phyloP scores from a whole-genome alignment of 2,329 filamentous ascomycete genomes.

The Apiospora rasikravindrae region DNA sequence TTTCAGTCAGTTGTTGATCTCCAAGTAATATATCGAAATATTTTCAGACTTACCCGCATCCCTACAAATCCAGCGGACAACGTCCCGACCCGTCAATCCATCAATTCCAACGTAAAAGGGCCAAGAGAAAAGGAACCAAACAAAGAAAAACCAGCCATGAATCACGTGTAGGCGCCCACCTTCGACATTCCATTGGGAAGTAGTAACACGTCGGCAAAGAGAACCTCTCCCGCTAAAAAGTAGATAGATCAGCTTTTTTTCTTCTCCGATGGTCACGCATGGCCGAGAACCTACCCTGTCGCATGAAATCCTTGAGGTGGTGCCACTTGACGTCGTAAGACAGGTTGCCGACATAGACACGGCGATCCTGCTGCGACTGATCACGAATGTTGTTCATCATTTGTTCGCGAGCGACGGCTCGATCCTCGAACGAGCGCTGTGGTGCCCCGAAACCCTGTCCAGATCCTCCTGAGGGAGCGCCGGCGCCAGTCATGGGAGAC shows the following conservation, averaged over 20 bases:
- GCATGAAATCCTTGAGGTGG: slow-evolving; percentile 99
- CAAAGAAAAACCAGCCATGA: slow-evolving; percentile 83
- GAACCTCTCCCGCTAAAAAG: slow-evolving; percentile 88
- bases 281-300: slow-evolving; percentile 77
- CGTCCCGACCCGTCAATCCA: slow-evolving; percentile 99
- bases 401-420: slow-evolving; percentile 82
- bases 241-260: slow-evolving; percentile 44
- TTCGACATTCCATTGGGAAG: slow-evolving; percentile 99
- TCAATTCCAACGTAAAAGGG: slow-evolving; percentile 78
- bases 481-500: slow-evolving; percentile 84
- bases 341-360: slow-evolving; percentile 98
- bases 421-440: slow-evolving; percentile 83
- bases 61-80: slow-evolving; percentile 91
- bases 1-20: slow-evolving; percentile 21
- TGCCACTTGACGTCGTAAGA: slow-evolving; percentile 99
- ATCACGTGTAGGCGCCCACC: slow-evolving; percentile 95
- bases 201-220: slow-evolving; percentile 98
- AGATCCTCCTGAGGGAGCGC: slow-evolving; percentile 72
- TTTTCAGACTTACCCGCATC: slow-evolving; percentile 87
- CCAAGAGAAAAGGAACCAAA: slow-evolving; percentile 65
- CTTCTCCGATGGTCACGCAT: slow-evolving; percentile 26
- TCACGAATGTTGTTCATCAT: slow-evolving; percentile 97
- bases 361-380: slow-evolving; percentile 96
- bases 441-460: slow-evolving; percentile 65
- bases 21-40: not conserved